Evolutionary conservation across 805 yeast species (phyloP).

Genomic region (Wickerhamiella occidentalis): DNA sequence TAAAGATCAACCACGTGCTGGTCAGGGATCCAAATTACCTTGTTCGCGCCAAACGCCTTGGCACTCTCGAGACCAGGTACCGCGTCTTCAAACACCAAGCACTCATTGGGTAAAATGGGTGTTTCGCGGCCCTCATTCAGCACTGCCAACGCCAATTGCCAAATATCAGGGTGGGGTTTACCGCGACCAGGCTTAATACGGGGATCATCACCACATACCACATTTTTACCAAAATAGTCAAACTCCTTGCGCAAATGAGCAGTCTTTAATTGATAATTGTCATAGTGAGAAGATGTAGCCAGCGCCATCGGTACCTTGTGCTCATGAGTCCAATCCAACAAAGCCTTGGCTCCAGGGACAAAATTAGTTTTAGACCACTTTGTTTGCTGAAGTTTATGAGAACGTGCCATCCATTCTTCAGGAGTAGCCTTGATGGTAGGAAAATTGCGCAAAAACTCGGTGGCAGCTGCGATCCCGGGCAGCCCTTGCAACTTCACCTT

Average conservation of each 20-base stretch:
- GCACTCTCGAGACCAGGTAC: conserved; percentile 85
- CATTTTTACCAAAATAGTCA: conserved; percentile 49
- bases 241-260: conserved; percentile 53
- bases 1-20: conserved; percentile 30
- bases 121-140: conserved; percentile 44
- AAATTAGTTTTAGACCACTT: conserved; percentile 56
- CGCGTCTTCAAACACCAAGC: conserved; percentile 91
- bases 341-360: conserved; percentile 75
- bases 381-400: conserved; percentile 40
- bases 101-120: conserved; percentile 56
- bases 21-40: conserved; percentile 75
- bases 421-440: conserved; percentile 56
- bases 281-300: conserved; percentile 68
- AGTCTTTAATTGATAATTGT: conserved; percentile 62
- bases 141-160: conserved; percentile 66
- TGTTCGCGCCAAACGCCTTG: conserved; percentile 56
- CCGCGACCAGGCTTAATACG: conserved; percentile 78
- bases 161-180: conserved; percentile 88
- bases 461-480: conserved; percentile 70
- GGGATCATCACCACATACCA: conserved; percentile 81
- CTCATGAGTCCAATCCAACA: conserved; percentile 42
- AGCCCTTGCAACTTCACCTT: conserved; percentile 81
- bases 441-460: conserved; percentile 45
- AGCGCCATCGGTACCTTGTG: conserved; percentile 67
- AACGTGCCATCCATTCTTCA: conserved; percentile 45